These are phyloP conservation scores for Pilaira anomala DNA, from an alignment of 192 early-diverging fungal species.

Conservation along the genomic window DNA sequence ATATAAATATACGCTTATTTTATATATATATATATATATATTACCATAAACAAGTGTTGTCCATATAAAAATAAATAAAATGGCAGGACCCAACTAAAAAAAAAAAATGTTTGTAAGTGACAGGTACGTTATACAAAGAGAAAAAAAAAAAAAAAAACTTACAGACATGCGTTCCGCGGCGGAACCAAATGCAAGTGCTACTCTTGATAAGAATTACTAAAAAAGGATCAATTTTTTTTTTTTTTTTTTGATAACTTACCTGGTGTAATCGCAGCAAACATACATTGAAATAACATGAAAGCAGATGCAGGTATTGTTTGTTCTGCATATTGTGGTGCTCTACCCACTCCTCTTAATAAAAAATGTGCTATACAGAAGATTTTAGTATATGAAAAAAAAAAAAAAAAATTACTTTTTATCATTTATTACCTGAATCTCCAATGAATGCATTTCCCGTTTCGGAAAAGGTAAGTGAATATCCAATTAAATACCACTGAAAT, in stretches of 20 bases:
- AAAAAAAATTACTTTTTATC: not conserved
- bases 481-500: slow-evolving; percentile 64
- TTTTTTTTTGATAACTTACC: not conserved
- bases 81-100: slow-evolving; percentile 41
- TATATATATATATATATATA: not conserved
- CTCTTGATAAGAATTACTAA: not conserved
- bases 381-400: slow-evolving; percentile 8
- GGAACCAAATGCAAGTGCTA: slow-evolving; percentile 64
- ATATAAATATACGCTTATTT: too few relatives aligned
- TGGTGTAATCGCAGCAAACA: slow-evolving; percentile 76
- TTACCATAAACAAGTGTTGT: slow-evolving; percentile 61
- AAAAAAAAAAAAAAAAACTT: slow-evolving; percentile 28
- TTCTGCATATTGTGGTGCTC: slow-evolving; percentile 52
- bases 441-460: slow-evolving; percentile 71
- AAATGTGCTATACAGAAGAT: slow-evolving; percentile 53
- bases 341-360: slow-evolving; percentile 57
- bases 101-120: slow-evolving; percentile 5
- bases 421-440: slow-evolving; percentile 50
- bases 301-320: slow-evolving; percentile 60
- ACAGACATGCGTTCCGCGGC: slow-evolving; percentile 73
- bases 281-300: slow-evolving; percentile 72
- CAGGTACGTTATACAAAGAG: too few relatives aligned
- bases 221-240: not conserved
- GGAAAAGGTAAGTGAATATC: slow-evolving; percentile 69
- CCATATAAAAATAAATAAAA: slow-evolving; percentile 67